Evolutionary conservation across 441 rosid species (phyloP), one percentile per base, ranked within the genome.

Genomic region (Viola pubescens): DNA sequence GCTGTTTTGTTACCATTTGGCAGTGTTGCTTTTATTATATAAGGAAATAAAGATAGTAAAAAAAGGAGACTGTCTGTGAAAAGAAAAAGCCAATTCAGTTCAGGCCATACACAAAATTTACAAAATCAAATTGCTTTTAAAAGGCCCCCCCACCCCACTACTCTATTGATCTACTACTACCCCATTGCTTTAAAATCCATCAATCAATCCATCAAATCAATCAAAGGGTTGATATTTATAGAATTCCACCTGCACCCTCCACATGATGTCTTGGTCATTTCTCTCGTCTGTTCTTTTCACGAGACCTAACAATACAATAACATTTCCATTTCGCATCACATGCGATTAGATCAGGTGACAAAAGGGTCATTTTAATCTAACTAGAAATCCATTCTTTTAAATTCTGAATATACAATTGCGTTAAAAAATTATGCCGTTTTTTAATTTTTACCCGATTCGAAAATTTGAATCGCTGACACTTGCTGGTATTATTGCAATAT

Each of bases 251-350:
- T 48, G 9, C 12, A 39, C 41, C 46, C 46, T 49, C 68, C 68
- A 46, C 14, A 12, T 14, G 38, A 19, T 65, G 66, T 52, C 59
- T 56, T 37, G 12, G 26, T 61, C 51, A 10, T 58, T 49, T 56
- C 34, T 26, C 34, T 26, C 55, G 48, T 37, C 75, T 58, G 60
- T 67, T 26, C 66, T 56, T 14, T 64, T 60, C 73, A 61, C 52
- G 11, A 49, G 47, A 7, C 37, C 69, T 59, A 46, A 50, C 67
- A 34, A 38, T 56, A 7, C 38, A 0, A 7, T 5, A 39, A 7
- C 19, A 13, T 37, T 13, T 38, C 13, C 12, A 3, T 2, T 4
- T 56, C 2, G 4, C 47, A 13, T 41, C 0, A n/a, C 1, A n/a
- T 10, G 7, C 50, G 11, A 12, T 47, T 4, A n/a, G 13, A 5